Evolutionary conservation across 1,284 basidiomycete genomes (phyloP), one percentile per base, ranked within the genome.

Genomic region (Malassezia slooffiae): DNA sequence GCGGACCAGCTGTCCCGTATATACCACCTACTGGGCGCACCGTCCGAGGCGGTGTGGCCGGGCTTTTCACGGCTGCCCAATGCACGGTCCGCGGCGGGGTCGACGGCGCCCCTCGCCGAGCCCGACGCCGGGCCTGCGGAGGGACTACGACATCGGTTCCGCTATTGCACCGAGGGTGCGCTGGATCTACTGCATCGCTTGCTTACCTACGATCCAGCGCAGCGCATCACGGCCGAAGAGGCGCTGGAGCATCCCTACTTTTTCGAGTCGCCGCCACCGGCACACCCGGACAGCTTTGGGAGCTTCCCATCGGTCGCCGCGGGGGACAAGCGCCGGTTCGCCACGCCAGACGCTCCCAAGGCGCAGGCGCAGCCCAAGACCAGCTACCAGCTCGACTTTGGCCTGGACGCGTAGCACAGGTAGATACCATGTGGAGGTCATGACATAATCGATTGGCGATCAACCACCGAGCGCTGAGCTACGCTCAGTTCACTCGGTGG

Each of bases 241-340:
- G 93, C 89, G 3, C 69, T 89, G 31, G 76, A 80, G 53, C 93
- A 99, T 72, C 80, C 82, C 2, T 99, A 90, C 70, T 99, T 97
- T 70, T 79, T 73, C 3, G 93, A 99, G 72, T 81, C 85, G 1
- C 93, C 93, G 0, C 71, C 84, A 29, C 91, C 93, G 1, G 96
- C 97, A 62, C 91, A 97, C 70, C 87, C 89, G n/a, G 89, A 95
- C 63, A 74, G 91, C 41, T 97, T 99, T 71, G 80, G 85, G 2
- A 91, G 86, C 2, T 99, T 97, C 71, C 93, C 93, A 13, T 90
- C 85, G 30, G 79, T 83, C 16, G 93, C 93, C n/a, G 88, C 88
- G 3, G 93, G 93, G 17, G 93, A 97, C 72, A 85, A 81, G 38
- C 31, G 42, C 15, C 34, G 34, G 20, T n/a, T 31, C 12, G 31